Conservation (phyloP, 371 early-diverging fungal species). For the Mucor mucedo region DNA sequence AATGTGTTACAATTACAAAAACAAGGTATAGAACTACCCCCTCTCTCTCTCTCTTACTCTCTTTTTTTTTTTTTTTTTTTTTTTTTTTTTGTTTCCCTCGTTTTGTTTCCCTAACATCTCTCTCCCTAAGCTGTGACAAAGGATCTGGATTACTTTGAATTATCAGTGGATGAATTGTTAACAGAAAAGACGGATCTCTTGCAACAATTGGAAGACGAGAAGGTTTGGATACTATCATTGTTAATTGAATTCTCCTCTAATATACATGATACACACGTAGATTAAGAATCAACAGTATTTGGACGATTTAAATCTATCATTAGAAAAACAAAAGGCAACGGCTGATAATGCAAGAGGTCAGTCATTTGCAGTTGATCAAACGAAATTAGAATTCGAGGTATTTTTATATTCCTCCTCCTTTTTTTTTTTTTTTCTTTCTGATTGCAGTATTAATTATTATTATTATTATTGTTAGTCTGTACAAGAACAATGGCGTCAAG, state of each 20-base stretch:
- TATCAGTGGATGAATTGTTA: constrained; percentile 57
- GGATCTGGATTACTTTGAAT: constrained; percentile 52
- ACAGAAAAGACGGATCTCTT: constrained; percentile 44
- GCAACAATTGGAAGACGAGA: constrained; percentile 46
- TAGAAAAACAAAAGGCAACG: constrained; percentile 26
- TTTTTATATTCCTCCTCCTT: not conserved
- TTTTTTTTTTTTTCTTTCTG: too few relatives aligned
- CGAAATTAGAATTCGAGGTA: constrained; percentile 26
- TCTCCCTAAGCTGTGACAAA: constrained; percentile 40
- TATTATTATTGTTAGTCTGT: too few relatives aligned
- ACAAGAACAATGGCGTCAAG: constrained; percentile 11
- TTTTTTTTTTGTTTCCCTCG: too few relatives aligned
- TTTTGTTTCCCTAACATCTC: not conserved
- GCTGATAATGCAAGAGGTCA: constrained; percentile 34
- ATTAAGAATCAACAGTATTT: constrained; percentile 26
- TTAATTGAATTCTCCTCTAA: not conserved
- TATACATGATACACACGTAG: not conserved
- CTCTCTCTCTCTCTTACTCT: not conserved
- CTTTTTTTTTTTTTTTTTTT: too few relatives aligned
- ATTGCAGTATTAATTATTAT: not conserved
- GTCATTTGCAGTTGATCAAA: constrained; percentile 27
- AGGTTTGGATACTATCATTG: constrained; percentile 23
- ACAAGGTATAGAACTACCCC: constrained; percentile 20
- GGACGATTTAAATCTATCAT: constrained; percentile 23
- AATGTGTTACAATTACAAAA: constrained; percentile 31